Evolutionary conservation across 2,329 filamentous ascomycete genomes (phyloP).

Genomic region (Salinomyces thailandicus): DNA sequence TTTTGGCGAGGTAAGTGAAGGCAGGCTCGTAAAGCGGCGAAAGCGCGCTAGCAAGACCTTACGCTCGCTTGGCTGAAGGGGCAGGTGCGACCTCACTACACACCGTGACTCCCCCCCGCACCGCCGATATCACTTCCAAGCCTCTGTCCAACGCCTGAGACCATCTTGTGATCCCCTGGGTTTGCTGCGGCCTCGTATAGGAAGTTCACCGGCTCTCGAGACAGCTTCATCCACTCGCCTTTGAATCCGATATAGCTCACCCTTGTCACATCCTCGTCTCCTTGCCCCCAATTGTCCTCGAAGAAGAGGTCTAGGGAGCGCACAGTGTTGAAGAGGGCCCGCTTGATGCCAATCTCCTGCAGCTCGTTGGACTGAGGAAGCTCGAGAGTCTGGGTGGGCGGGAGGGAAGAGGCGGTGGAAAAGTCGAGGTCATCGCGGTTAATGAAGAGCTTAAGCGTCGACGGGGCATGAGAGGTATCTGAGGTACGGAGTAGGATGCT

Average conservation of each 20-base stretch:
- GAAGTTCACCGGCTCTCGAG: conserved; percentile 71
- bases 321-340: conserved; percentile 82
- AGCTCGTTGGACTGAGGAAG: conserved; percentile 68
- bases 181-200: conserved; percentile 91
- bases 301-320: conserved; percentile 77
- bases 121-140: conserved; percentile 25
- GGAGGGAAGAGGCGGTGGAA: conserved; percentile 49
- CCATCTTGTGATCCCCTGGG: conserved; percentile 66
- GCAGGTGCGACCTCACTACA: no score
- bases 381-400: conserved; percentile 64
- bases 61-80: no score
- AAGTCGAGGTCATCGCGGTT: conserved; percentile 89
- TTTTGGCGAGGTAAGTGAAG: no score
- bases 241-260: conserved; percentile 83
- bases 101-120: conserved; percentile 18
- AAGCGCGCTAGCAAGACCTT: no score
- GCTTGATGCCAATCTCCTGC: conserved; percentile 77
- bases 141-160: conserved; percentile 27
- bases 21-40: no score
- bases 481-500: conserved; percentile 77
- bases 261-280: conserved; percentile 68
- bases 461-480: conserved; percentile 57
- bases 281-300: conserved; percentile 72
- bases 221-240: conserved; percentile 84
- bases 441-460: conserved; percentile 74